These are phyloP conservation scores for Pouteria glomerata DNA, from an alignment of 148 eudicot species.

Conservation along the genomic window DNA sequence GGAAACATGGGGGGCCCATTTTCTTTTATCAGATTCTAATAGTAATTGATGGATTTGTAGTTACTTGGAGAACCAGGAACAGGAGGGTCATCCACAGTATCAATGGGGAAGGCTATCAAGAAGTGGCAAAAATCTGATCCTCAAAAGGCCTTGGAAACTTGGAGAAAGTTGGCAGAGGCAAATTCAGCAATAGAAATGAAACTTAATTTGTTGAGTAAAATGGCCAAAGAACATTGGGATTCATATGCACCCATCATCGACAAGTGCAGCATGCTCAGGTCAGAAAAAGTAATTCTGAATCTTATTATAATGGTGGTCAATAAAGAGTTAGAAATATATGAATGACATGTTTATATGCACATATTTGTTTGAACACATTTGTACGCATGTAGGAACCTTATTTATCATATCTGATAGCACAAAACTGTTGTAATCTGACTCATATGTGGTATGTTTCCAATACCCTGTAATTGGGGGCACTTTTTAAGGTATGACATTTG, in stretches of 20 bases:
- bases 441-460: no score
- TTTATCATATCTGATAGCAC: no score
- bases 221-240: conserved; percentile 56
- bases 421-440: no score
- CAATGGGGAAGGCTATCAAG: conserved; percentile 97
- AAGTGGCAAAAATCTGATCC: conserved; percentile 98
- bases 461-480: no score
- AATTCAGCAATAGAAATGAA: conserved; percentile 61
- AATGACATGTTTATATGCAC: no score
- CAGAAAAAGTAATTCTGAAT: conserved; percentile 59
- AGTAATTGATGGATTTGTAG: conserved; percentile 35
- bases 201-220: conserved; percentile 45
- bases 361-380: no score
- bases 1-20: background rate
- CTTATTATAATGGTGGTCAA: no score
- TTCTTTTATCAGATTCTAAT: no score
- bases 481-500: no score
- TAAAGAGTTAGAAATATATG: no score
- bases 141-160: conserved; percentile 51
- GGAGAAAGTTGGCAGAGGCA: conserved; percentile 73
- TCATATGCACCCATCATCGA: conserved; percentile 50
- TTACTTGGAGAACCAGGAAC: conserved; percentile 95
- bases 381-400: no score
- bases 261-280: conserved; percentile 51
- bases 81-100: conserved; percentile 98